These are phyloP conservation scores for Colletotrichum siamense DNA, from an alignment of 2,329 filamentous ascomycete species.

Conservation along the genomic window DNA sequence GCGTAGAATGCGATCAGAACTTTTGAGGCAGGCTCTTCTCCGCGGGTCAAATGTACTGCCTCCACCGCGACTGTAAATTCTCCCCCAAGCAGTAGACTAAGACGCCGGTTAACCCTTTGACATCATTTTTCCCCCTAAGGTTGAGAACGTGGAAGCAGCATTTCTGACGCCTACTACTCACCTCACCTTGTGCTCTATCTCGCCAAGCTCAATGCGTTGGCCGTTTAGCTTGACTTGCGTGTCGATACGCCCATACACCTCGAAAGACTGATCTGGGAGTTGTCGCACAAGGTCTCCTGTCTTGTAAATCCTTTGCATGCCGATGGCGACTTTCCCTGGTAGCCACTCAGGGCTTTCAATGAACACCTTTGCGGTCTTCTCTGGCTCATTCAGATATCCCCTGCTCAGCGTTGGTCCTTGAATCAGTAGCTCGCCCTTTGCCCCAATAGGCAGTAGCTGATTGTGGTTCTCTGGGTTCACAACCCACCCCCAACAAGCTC, in stretches of 20 bases:
- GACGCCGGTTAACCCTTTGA: neutral
- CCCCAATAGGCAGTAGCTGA: conserved; percentile 56
- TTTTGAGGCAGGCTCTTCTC: neutral
- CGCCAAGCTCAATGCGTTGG: conserved; percentile 27
- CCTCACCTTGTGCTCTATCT: conserved; percentile 21
- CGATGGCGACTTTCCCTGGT: rapidly evolving
- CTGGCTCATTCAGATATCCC: conserved; percentile 54
- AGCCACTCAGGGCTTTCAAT: conserved; percentile 45
- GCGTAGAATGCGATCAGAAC: neutral
- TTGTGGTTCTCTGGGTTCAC: conserved; percentile 55
- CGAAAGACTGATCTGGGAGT: conserved; percentile 14
- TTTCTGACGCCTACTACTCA: neutral
- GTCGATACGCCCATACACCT: conserved; percentile 23
- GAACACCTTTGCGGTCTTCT: conserved; percentile 51
- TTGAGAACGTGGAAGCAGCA: neutral
- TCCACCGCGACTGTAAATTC: neutral
- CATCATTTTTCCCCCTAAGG: neutral
- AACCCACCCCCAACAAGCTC: conserved; percentile 51
- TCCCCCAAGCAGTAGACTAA: neutral
- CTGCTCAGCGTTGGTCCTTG: conserved; percentile 58
- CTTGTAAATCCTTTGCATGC: conserved; percentile 40
- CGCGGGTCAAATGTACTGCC: neutral
- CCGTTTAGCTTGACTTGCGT: conserved; percentile 28
- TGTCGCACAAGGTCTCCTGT: conserved; percentile 46
- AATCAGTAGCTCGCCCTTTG: conserved; percentile 63